phyloP scores from a whole-genome alignment of 257 asterid genomes.

The Mitragyna speciosa region DNA sequence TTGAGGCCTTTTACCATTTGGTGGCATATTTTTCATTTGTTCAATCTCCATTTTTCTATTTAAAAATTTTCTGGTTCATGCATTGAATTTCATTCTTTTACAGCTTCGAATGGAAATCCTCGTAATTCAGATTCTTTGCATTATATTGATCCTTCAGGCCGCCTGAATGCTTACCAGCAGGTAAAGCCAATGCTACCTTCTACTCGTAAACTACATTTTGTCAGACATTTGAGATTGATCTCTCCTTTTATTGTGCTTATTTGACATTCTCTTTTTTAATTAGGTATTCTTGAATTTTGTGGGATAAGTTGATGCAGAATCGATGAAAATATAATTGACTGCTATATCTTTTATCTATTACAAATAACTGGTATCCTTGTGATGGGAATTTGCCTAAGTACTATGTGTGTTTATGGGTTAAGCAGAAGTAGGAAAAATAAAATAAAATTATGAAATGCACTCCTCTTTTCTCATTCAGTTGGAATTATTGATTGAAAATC shows the following conservation, averaged over 20 bases:
- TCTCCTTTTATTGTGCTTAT: slow-evolving; percentile 10
- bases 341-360: not conserved
- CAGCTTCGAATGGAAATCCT: slow-evolving; percentile 77
- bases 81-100: slow-evolving; percentile 18
- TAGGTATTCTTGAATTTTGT: not conserved
- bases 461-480: slow-evolving; percentile 6
- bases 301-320: slow-evolving; percentile 1
- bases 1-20: not conserved
- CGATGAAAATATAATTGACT: not conserved
- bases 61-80: slow-evolving; percentile 10
- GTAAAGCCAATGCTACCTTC: slow-evolving; percentile 30
- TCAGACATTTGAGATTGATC: not conserved
- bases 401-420: not conserved
- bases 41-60: slow-evolving; percentile 1
- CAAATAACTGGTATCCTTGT: not conserved
- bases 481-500: not conserved
- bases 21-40: not conserved
- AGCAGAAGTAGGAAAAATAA: not conserved
- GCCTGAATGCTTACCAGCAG: slow-evolving; percentile 71
- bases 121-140: slow-evolving; percentile 55
- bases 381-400: not conserved
- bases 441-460: not conserved
- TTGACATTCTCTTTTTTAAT: not conserved
- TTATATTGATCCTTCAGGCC: slow-evolving; percentile 63
- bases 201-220: not conserved